Conservation (phyloP, 2,329 filamentous ascomycete species). For the Fusarium annulatum region DNA sequence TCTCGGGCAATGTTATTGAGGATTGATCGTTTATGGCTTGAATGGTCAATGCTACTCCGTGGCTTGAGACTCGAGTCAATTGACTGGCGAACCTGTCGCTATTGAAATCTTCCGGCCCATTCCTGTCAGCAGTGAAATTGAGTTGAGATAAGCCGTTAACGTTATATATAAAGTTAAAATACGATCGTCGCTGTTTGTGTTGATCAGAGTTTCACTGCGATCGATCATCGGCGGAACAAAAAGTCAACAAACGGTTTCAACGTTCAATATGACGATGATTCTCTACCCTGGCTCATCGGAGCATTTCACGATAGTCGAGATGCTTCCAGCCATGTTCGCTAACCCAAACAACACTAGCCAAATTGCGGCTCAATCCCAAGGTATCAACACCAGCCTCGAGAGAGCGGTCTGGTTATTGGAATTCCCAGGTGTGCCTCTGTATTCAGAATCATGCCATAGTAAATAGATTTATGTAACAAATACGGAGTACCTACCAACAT, state of each 20-base stretch:
- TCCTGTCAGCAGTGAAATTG: too few species aligned
- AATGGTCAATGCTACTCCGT: neutral
- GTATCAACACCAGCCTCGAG: fast-evolving
- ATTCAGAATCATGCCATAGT: neutral
- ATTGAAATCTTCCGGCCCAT: fast-evolving
- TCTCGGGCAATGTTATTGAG: neutral
- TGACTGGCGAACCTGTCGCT: neutral
- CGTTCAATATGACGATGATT: neutral
- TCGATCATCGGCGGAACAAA: too few species aligned
- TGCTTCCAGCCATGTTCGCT: neutral
- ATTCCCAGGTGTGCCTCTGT: fast-evolving
- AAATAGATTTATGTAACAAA: neutral
- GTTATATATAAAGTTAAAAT: neutral
- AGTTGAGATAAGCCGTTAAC: neutral
- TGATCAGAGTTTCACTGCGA: neutral
- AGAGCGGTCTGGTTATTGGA: fast-evolving
- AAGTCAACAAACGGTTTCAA: too few species aligned
- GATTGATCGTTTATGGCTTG: neutral
- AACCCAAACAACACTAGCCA: neutral
- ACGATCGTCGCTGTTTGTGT: neutral
- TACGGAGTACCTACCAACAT: neutral
- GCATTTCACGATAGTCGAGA: neutral
- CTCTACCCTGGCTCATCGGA: neutral
- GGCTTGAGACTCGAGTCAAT: neutral
- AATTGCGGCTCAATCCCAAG: neutral